phyloP scores from a whole-genome alignment of 176 grass and related monocot genomes.

The Tillandsia leiboldiana region DNA sequence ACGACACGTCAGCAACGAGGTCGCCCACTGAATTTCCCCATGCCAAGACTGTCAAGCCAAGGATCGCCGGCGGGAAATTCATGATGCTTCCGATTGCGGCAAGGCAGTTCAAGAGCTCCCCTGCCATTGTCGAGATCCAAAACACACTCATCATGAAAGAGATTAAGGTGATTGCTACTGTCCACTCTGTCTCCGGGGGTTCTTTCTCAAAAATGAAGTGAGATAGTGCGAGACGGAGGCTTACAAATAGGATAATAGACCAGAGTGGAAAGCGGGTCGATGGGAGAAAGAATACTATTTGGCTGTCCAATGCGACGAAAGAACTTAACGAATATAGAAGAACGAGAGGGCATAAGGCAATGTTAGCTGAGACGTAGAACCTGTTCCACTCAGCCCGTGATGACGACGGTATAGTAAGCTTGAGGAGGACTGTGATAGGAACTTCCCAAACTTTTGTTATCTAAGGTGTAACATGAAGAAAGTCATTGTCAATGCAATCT shows the following conservation, averaged over 20 bases:
- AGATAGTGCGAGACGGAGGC: constrained; percentile 51
- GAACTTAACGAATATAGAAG: constrained; percentile 67
- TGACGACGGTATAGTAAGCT: constrained; percentile 76
- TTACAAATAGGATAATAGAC: constrained; percentile 54
- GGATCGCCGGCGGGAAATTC: constrained; percentile 72
- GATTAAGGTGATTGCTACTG: constrained; percentile 36
- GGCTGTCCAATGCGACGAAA: constrained; percentile 56
- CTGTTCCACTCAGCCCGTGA: constrained; percentile 54
- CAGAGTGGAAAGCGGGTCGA: constrained; percentile 57
- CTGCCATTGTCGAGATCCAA: constrained; percentile 92
- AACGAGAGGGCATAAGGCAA: constrained; percentile 72
- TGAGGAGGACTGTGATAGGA: constrained; percentile 55
- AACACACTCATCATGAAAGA: constrained; percentile 84
- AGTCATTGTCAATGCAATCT: background rate
- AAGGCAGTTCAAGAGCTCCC: constrained; percentile 89
- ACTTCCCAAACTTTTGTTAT: constrained; percentile 59
- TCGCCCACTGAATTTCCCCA: constrained; percentile 95
- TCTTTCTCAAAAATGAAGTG: constrained; percentile 64
- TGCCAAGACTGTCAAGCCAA: constrained; percentile 83
- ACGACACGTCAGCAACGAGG: constrained; percentile 65
- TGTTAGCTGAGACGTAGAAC: constrained; percentile 54
- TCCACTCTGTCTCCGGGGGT: constrained; percentile 34
- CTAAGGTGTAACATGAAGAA: constrained; percentile 36
- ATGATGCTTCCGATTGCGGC: constrained; percentile 66
- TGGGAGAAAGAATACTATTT: constrained; percentile 75